Evolutionary conservation across 2,329 filamentous ascomycete species (phyloP).

Genomic region (Fusarium sterilihyphosum): DNA sequence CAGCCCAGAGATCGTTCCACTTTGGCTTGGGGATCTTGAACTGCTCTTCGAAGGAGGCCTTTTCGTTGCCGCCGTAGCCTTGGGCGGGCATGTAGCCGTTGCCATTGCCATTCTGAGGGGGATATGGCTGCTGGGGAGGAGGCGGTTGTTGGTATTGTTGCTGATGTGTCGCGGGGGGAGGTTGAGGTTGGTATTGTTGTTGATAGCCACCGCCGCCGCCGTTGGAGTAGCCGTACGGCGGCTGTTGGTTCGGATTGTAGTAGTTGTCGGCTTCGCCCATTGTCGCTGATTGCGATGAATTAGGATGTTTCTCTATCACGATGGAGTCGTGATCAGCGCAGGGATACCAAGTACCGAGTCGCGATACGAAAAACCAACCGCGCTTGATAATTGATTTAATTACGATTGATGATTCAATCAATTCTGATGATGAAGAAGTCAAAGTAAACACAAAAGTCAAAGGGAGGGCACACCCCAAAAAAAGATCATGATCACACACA

Average conservation of each 20-base stretch:
- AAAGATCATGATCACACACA: conserved; percentile 10
- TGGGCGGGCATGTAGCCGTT: conserved; percentile 50
- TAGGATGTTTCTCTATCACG: not conserved
- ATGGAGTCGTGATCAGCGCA: conserved; percentile 30
- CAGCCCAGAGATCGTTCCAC: conserved; percentile 91
- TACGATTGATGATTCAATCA: not conserved
- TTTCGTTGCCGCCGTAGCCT: conserved; percentile 53
- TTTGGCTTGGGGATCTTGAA: conserved; percentile 88
- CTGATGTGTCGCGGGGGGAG: conserved; percentile 27
- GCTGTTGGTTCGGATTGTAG: conserved; percentile 40
- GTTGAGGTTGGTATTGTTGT: conserved; percentile 43
- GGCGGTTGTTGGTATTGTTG: conserved; percentile 39
- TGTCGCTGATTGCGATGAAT: conserved; percentile 2
- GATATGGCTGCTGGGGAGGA: conserved; percentile 39
- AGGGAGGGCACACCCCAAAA: not conserved
- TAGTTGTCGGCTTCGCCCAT: conserved; percentile 52
- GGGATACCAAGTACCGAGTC: conserved; percentile 4
- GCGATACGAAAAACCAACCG: not conserved
- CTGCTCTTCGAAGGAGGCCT: conserved; percentile 76
- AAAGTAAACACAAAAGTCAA: not conserved
- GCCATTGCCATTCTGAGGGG: conserved; percentile 41
- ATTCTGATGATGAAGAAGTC: not conserved
- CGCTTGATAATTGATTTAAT: not conserved
- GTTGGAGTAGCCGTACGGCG: conserved; percentile 30
- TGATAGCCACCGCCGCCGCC: conserved; percentile 28